phyloP scores from a whole-genome alignment of 2,329 filamentous ascomycete genomes.

The Aspergillus amoenus region DNA sequence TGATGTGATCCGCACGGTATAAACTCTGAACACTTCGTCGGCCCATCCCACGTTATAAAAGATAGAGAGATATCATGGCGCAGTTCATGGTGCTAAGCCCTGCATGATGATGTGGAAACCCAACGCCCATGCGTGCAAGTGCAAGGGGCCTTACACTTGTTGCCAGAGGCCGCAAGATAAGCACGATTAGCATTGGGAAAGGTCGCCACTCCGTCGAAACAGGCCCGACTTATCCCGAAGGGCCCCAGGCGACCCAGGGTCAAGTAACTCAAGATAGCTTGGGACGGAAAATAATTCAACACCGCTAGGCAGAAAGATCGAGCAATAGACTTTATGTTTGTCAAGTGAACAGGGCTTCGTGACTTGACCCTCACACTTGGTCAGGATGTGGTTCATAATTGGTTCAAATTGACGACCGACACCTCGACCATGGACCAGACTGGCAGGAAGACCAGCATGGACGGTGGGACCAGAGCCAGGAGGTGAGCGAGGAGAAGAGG shows the following conservation, averaged over 20 bases:
- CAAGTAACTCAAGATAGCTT: not conserved
- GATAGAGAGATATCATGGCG: not conserved
- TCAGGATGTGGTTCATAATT: not conserved
- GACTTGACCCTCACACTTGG: not conserved
- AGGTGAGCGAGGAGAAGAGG: not conserved
- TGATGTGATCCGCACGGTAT: not conserved
- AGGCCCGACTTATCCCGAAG: not conserved
- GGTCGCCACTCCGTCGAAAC: not conserved
- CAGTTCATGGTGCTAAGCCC: conserved; percentile 1
- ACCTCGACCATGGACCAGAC: not conserved
- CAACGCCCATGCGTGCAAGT: conserved; percentile 7
- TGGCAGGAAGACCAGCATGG: not conserved
- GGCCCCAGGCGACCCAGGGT: not conserved
- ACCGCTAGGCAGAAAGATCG: not conserved
- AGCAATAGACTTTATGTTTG: conserved; percentile 1
- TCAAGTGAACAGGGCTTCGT: not conserved
- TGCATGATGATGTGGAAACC: conserved; percentile 12
- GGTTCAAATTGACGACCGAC: not conserved
- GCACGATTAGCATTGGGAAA: not conserved
- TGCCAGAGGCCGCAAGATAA: not conserved
- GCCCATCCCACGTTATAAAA: not conserved
- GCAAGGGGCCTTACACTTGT: not conserved
- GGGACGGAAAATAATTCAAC: not conserved
- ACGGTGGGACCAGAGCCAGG: not conserved
- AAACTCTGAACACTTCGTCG: not conserved